Conservation (phyloP, 805 yeast genomes). For the Candida ulmi region DNA sequence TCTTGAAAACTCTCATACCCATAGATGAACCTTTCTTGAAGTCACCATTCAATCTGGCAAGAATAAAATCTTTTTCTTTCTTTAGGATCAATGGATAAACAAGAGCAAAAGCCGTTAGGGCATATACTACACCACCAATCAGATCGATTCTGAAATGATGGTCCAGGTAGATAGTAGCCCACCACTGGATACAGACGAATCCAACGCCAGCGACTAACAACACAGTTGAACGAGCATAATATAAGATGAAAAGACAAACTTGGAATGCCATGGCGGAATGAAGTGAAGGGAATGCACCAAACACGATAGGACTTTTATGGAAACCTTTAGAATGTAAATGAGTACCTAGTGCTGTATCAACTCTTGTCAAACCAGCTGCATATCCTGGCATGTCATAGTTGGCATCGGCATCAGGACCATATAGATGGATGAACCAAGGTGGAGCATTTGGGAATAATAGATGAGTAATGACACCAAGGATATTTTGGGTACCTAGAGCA, state of each 20-base stretch:
- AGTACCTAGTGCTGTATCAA: conserved; percentile 58
- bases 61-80: conserved; percentile 19
- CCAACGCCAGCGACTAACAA: conserved; percentile 28
- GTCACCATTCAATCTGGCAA: conserved; percentile 33
- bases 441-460: conserved; percentile 64
- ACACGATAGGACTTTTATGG: conserved; percentile 63
- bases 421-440: conserved; percentile 63
- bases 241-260: conserved; percentile 32
- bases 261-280: conserved; percentile 65
- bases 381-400: conserved; percentile 60
- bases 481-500: conserved; percentile 56
- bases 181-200: conserved; percentile 59
- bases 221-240: conserved; percentile 29
- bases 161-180: conserved; percentile 70
- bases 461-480: conserved; percentile 56
- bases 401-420: conserved; percentile 51
- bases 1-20: conserved; percentile 62
- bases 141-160: conserved; percentile 69
- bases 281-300: conserved; percentile 59
- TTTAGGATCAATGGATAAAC: conserved; percentile 33
- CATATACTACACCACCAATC: conserved; percentile 48
- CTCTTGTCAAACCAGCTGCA: conserved; percentile 65
- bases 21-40: conserved; percentile 40
- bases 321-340: conserved; percentile 56
- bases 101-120: conserved; percentile 37